phyloP scores from a whole-genome alignment of 352 stramenopile species.

The Phytophthora pini region DNA sequence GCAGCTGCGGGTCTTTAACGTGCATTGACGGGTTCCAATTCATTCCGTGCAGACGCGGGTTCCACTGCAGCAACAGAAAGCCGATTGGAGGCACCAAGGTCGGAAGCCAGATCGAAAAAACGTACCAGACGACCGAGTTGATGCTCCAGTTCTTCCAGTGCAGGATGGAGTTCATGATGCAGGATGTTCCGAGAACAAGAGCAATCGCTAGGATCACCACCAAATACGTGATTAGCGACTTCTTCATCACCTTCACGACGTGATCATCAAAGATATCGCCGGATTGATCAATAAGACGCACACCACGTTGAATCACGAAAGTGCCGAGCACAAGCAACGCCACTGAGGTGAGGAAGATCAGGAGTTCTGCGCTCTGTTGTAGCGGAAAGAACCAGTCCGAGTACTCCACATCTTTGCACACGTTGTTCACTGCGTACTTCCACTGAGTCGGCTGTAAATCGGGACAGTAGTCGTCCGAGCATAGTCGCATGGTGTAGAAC shows the following conservation, averaged over 20 bases:
- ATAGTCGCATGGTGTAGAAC: conserved; percentile 69
- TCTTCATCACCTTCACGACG: conserved; percentile 76
- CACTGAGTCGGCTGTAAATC: conserved; percentile 85
- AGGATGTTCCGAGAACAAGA: conserved; percentile 65
- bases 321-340: conserved; percentile 69
- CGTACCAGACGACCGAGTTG: conserved; percentile 81
- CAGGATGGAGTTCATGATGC: conserved; percentile 68
- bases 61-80: conserved; percentile 88
- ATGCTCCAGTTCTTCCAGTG: conserved; percentile 71
- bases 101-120: conserved; percentile 81
- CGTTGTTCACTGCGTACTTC: conserved; percentile 68
- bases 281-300: conserved; percentile 75
- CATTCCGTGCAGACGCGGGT: conserved; percentile 75
- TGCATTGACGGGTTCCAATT: conserved; percentile 70
- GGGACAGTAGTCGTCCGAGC: conserved; percentile 76
- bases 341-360: conserved; percentile 71
- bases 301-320: conserved; percentile 74
- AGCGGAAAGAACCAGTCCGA: conserved; percentile 70
- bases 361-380: conserved; percentile 53
- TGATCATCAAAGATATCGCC: conserved; percentile 78
- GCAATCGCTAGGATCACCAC: conserved; percentile 78
- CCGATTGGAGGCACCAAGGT: conserved; percentile 76
- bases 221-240: conserved; percentile 82
- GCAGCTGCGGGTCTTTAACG: conserved; percentile 50
- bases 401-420: conserved; percentile 74